Conservation (phyloP, 169 alveolate genomes). For the Plasmodium sp. region DNA sequence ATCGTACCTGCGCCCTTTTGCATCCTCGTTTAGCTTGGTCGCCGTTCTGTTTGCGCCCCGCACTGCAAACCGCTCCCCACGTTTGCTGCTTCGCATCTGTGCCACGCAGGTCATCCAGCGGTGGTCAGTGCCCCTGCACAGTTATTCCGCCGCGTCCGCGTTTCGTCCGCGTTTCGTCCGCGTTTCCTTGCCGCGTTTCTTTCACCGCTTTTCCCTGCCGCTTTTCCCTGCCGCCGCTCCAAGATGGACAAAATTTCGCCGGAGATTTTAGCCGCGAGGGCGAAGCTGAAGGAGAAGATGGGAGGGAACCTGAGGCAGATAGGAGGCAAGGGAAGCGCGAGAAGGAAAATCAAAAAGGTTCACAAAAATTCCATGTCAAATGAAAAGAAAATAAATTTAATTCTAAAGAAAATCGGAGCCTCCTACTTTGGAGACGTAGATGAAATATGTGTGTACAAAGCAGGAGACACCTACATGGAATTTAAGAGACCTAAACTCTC, state of each 20-base stretch:
- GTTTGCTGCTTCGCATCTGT: not conserved
- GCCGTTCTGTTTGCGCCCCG: not conserved
- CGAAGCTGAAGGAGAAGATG: slow-evolving; percentile 92
- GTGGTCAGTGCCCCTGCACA: not conserved
- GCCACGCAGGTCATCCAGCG: not conserved
- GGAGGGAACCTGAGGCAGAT: slow-evolving; percentile 92
- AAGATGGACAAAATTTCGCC: slow-evolving; percentile 86
- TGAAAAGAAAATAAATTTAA: slow-evolving; percentile 93
- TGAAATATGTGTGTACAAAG: slow-evolving; percentile 96
- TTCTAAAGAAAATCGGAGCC: slow-evolving; percentile 94
- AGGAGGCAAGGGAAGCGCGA: slow-evolving; percentile 97
- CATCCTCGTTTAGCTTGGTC: not conserved
- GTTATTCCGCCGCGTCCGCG: not conserved
- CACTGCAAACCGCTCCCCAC: not conserved
- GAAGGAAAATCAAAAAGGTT: slow-evolving; percentile 94
- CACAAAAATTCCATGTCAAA: slow-evolving; percentile 91
- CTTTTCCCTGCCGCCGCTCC: not conserved
- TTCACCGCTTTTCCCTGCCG: not conserved
- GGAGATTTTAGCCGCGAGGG: slow-evolving; percentile 94
- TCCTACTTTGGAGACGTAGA: slow-evolving; percentile 95
- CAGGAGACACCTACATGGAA: slow-evolving; percentile 94
- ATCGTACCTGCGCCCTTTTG: not conserved
- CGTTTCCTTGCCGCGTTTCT: not conserved
- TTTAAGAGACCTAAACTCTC: slow-evolving; percentile 94
- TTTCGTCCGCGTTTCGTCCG: not conserved